Conservation (phyloP, 2,329 filamentous ascomycete species). For the Penicillium oxalicum region DNA sequence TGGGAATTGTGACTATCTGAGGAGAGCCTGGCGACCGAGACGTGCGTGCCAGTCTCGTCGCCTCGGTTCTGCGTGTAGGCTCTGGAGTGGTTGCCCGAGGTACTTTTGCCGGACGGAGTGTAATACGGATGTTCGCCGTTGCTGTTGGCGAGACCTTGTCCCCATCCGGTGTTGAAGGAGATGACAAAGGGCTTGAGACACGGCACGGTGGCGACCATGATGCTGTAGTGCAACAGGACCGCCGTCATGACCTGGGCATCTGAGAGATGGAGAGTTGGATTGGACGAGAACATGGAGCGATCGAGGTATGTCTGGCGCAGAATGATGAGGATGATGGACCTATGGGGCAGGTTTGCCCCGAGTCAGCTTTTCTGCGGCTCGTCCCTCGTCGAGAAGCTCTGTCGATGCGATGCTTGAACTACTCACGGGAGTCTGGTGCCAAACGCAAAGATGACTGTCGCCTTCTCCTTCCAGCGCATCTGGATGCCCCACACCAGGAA, state of each 20-base stretch:
- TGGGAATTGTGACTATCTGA: conserved; percentile 11
- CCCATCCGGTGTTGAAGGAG: conserved; percentile 38
- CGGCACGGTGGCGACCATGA: conserved; percentile 39
- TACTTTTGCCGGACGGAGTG: conserved; percentile 6
- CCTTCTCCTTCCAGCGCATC: conserved; percentile 14
- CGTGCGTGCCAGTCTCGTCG: background rate
- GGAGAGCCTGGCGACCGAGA: background rate
- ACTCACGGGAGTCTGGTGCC: conserved; percentile 10
- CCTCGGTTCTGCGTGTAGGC: conserved; percentile 6
- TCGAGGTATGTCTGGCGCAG: conserved; percentile 32
- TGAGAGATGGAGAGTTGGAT: conserved; percentile 29
- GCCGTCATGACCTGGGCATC: conserved; percentile 32
- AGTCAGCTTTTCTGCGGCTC: no score
- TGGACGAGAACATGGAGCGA: conserved; percentile 12
- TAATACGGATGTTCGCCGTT: conserved; percentile 5
- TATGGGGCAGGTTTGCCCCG: background rate
- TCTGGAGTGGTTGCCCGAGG: conserved; percentile 4
- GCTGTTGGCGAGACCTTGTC: conserved; percentile 11
- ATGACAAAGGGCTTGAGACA: conserved; percentile 40
- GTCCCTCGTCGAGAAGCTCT: no score
- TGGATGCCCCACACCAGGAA: conserved; percentile 21
- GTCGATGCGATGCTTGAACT: no score
- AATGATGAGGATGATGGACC: background rate
- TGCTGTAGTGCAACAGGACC: conserved; percentile 36
- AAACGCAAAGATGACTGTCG: conserved; percentile 15